Conservation (phyloP, 768 basidiomycete genomes). For the Auricularia sp. region DNA sequence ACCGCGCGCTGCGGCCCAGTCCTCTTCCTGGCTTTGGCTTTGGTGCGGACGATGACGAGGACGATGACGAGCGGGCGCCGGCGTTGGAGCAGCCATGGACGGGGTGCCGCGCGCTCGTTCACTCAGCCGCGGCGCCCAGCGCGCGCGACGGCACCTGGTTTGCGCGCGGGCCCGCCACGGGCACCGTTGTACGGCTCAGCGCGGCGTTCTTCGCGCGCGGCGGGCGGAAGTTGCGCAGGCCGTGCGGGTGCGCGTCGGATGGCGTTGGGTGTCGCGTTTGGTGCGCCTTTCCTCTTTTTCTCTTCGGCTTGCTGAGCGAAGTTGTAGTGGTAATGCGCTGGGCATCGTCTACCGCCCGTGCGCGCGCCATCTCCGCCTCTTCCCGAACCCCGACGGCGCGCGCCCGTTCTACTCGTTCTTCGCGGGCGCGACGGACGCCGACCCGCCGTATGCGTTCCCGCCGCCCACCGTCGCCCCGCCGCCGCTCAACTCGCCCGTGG, state of each 20-base stretch:
- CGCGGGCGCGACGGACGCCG: background rate
- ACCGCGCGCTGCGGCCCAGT: background rate
- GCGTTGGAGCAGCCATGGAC: constrained; percentile 22
- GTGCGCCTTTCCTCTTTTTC: constrained; percentile 19
- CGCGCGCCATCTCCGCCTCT: background rate
- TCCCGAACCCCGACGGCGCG: background rate
- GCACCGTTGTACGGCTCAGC: constrained; percentile 47
- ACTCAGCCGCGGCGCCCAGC: constrained; percentile 44
- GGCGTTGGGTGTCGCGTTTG: constrained; percentile 57
- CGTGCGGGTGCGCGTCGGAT: constrained; percentile 59
- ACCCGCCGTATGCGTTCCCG: background rate
- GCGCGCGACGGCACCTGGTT: constrained; percentile 45
- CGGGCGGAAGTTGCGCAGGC: constrained; percentile 40
- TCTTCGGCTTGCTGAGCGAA: background rate
- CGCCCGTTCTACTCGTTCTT: background rate
- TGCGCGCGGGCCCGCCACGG: constrained; percentile 42
- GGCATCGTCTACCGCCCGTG: constrained; percentile 56
- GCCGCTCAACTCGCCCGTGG: background rate
- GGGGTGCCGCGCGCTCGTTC: constrained; percentile 56
- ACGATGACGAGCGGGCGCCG: constrained; percentile 3
- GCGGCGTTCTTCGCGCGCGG: constrained; percentile 47
- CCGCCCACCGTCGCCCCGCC: background rate
- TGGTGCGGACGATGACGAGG: background rate
- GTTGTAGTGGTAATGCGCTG: constrained; percentile 47
- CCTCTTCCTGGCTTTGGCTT: constrained; percentile 14